Percentiles rank a stretch among this genome's conserved stretches.
Conservation (phyloP, 257 asterid genomes). For the Prunella vulgaris region DNA sequence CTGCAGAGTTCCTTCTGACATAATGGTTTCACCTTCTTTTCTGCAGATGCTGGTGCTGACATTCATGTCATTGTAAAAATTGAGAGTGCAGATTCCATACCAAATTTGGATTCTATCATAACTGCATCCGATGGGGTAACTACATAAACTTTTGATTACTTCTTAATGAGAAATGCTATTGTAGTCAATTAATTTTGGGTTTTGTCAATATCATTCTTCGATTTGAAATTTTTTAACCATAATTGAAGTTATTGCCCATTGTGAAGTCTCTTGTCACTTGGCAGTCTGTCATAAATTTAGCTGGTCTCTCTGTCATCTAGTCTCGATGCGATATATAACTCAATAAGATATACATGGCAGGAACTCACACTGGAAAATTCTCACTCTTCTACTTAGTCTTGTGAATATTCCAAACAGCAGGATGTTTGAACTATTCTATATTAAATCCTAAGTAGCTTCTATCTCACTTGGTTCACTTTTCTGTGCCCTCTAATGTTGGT, state of each 20-base stretch:
- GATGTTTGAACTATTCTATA: background rate
- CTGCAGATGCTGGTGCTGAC: slow-evolving; percentile 68
- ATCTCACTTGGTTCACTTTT: background rate
- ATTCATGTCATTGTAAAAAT: slow-evolving; percentile 92
- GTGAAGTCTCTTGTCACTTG: background rate
- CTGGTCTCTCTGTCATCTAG: slow-evolving; percentile 3
- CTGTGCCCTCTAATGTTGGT: background rate
- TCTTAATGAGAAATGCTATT: background rate
- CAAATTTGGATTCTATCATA: slow-evolving; percentile 79
- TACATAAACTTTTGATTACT: slow-evolving; percentile 8
- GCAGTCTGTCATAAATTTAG: slow-evolving; percentile 1
- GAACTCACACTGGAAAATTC: background rate
- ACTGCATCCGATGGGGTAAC: slow-evolving; percentile 98
- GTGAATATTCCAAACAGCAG: slow-evolving; percentile 14
- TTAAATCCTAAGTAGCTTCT: background rate
- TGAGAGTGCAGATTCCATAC: slow-evolving; percentile 97
- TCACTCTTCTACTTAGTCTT: background rate
- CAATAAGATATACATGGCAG: background rate
- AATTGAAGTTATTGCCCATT: background rate
- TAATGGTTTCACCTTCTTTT: background rate
- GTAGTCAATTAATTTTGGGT: background rate
- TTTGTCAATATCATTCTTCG: background rate
- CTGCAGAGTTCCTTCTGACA: slow-evolving; percentile 13
- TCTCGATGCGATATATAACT: background rate
- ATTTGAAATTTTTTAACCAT: background rate